phyloP scores from a whole-genome alignment of 2,329 filamentous ascomycete genomes.

The Monascus ruber region DNA sequence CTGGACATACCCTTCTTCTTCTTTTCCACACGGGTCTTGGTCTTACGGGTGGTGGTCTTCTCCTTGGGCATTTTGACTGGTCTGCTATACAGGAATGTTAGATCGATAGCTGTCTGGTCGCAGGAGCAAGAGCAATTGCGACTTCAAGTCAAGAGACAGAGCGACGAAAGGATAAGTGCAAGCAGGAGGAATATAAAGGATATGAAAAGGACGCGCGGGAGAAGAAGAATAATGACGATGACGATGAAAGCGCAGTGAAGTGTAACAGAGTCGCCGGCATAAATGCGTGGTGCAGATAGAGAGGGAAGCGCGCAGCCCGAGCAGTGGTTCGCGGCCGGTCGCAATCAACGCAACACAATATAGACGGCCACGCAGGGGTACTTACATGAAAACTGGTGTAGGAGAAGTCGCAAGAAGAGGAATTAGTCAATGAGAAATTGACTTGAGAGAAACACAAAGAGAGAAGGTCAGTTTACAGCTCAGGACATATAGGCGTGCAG shows the following conservation, averaged over 20 bases:
- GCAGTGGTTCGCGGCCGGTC: constrained; percentile 11
- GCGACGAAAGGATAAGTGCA: constrained; percentile 1
- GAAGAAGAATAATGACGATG: too few species aligned
- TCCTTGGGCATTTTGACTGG: constrained; percentile 55
- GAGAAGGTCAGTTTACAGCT: constrained; percentile 2
- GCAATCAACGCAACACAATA: constrained; percentile 7
- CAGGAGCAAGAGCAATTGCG: neutral
- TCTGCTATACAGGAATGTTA: constrained; percentile 6
- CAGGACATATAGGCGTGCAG: constrained; percentile 12
- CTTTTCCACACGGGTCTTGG: constrained; percentile 49
- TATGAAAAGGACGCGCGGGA: too few species aligned
- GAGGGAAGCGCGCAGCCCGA: constrained; percentile 10
- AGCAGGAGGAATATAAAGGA: neutral
- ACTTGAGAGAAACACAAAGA: constrained; percentile 5
- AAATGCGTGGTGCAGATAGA: constrained; percentile 3
- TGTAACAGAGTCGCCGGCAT: constrained; percentile 4
- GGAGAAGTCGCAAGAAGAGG: constrained; percentile 4
- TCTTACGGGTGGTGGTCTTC: constrained; percentile 50
- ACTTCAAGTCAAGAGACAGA: constrained; percentile 1
- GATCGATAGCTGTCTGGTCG: neutral
- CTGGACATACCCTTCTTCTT: constrained; percentile 57
- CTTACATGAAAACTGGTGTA: constrained; percentile 7
- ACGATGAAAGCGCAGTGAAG: neutral
- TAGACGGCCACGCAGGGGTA: constrained; percentile 9
- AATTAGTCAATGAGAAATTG: constrained; percentile 1